A percentile compares a stretch with the other conserved stretches of the same genome.
Evolutionary conservation across 2,329 filamentous ascomycete genomes (phyloP).

Genomic region (Chrysosporium keratinophilum): DNA sequence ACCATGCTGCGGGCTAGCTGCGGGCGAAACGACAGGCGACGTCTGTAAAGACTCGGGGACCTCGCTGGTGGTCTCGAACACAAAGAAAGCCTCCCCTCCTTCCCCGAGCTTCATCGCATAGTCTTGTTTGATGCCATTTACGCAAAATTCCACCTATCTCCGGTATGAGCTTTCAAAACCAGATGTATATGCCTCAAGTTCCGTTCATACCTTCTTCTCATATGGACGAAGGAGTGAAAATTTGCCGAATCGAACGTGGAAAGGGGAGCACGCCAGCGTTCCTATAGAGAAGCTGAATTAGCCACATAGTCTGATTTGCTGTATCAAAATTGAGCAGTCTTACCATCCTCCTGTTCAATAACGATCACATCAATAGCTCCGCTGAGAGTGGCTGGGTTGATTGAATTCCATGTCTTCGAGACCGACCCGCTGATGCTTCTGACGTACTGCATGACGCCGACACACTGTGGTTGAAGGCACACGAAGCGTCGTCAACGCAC

Average conservation of each 20-base stretch:
- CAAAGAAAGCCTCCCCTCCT: constrained; percentile 95
- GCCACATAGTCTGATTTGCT: background rate
- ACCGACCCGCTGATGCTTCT: constrained; percentile 89
- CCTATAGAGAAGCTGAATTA: constrained; percentile 32
- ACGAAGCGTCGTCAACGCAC: background rate
- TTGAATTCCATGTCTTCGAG: constrained; percentile 98
- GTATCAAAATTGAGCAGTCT: constrained; percentile 17
- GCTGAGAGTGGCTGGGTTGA: constrained; percentile 94
- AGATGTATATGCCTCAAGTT: background rate
- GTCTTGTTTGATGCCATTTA: constrained; percentile 84
- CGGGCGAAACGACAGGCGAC: constrained; percentile 82
- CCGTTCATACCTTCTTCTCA: constrained; percentile 65
- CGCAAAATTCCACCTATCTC: constrained; percentile 70
- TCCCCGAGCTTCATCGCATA: constrained; percentile 98
- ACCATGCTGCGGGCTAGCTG: constrained; percentile 56
- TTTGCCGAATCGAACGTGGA: constrained; percentile 98
- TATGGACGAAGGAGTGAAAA: constrained; percentile 89
- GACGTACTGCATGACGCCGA: constrained; percentile 81
- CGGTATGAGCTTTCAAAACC: background rate
- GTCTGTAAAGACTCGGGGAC: constrained; percentile 93
- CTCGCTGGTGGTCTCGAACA: constrained; percentile 86
- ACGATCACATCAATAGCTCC: constrained; percentile 98
- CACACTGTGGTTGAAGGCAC: no score
- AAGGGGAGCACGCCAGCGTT: constrained; percentile 79
- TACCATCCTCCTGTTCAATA: constrained; percentile 88